Percentiles rank a stretch among this genome's conserved stretches.
Evolutionary conservation across 2,329 filamentous ascomycete genomes (phyloP).

Genomic region (Aspergillus intermedius): DNA sequence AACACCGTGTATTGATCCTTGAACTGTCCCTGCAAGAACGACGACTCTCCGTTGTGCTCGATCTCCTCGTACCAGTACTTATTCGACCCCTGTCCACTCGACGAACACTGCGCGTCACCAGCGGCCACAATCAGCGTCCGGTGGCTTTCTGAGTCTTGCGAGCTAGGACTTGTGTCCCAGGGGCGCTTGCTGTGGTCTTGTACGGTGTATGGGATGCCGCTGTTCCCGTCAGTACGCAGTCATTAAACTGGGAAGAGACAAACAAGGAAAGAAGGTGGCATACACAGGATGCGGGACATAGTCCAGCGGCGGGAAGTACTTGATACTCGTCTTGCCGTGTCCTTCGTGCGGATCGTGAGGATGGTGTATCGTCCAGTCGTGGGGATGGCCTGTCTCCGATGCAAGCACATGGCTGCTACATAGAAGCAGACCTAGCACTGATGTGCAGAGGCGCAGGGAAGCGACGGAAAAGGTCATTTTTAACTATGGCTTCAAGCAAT

Average conservation of each 20-base stretch:
- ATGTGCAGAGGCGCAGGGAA: slow-evolving; percentile 3
- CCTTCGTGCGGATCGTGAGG: neutral
- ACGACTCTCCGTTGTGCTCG: slow-evolving; percentile 22
- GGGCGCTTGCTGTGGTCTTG: slow-evolving; percentile 12
- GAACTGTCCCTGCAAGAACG: slow-evolving; percentile 16
- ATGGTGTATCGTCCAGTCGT: neutral
- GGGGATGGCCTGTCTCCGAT: neutral
- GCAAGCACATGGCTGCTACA: neutral
- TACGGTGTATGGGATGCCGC: slow-evolving; percentile 15
- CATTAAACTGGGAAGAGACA: neutral
- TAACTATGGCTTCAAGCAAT: too few species aligned
- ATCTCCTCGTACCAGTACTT: slow-evolving; percentile 25
- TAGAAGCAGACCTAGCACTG: neutral
- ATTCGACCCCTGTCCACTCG: slow-evolving; percentile 3
- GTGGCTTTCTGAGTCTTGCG: slow-evolving; percentile 5
- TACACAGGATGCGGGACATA: slow-evolving; percentile 7
- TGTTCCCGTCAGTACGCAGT: slow-evolving; percentile 2
- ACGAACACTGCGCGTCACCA: slow-evolving; percentile 1
- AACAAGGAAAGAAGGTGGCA: neutral
- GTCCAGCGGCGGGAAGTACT: slow-evolving; percentile 1
- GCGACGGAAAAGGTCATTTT: neutral
- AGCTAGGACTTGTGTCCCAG: slow-evolving; percentile 7
- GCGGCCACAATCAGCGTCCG: neutral
- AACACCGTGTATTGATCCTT: slow-evolving; percentile 30
- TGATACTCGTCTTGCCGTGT: neutral